Evolutionary conservation across 768 basidiomycete species (phyloP).

Genomic region (Roridomyces roridus): DNA sequence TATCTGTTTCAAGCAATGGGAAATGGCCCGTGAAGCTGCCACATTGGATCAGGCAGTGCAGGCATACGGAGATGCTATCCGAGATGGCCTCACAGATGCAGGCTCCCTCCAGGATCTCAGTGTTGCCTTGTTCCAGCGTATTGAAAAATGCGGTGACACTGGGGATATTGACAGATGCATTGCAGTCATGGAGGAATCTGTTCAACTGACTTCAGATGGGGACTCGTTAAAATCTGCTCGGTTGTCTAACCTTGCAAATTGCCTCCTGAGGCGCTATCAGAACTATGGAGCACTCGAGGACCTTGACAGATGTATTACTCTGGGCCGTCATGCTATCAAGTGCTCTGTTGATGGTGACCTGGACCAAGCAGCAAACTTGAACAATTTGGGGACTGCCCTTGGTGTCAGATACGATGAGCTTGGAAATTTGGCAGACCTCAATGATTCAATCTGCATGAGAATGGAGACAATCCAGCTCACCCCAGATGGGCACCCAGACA

Average conservation of each 20-base stretch:
- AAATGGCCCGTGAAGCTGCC: background rate
- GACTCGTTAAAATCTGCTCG: no score
- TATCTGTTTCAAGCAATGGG: background rate
- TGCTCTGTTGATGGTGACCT: no score
- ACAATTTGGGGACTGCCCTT: slow-evolving; percentile 29
- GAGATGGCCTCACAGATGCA: slow-evolving; percentile 28
- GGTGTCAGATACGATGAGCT: slow-evolving; percentile 22
- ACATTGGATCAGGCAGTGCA: background rate
- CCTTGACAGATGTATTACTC: no score
- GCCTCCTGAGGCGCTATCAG: no score
- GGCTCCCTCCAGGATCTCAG: slow-evolving; percentile 33
- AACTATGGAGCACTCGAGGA: no score
- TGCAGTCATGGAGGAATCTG: slow-evolving; percentile 6
- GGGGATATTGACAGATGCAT: slow-evolving; percentile 28
- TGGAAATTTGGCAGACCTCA: slow-evolving; percentile 27
- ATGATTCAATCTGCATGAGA: slow-evolving; percentile 22
- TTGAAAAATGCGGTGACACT: slow-evolving; percentile 24
- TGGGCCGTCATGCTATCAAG: no score
- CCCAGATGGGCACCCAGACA: slow-evolving; percentile 23
- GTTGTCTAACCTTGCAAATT: no score
- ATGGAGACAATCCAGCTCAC: slow-evolving; percentile 23
- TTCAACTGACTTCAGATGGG: slow-evolving; percentile 25
- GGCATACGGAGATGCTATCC: background rate
- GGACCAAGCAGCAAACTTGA: slow-evolving; percentile 35
- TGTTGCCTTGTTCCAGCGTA: slow-evolving; percentile 20